These are phyloP conservation scores for Apiospora pterosperma DNA, from an alignment of 2,329 filamentous ascomycete genomes.

Conservation along the genomic window DNA sequence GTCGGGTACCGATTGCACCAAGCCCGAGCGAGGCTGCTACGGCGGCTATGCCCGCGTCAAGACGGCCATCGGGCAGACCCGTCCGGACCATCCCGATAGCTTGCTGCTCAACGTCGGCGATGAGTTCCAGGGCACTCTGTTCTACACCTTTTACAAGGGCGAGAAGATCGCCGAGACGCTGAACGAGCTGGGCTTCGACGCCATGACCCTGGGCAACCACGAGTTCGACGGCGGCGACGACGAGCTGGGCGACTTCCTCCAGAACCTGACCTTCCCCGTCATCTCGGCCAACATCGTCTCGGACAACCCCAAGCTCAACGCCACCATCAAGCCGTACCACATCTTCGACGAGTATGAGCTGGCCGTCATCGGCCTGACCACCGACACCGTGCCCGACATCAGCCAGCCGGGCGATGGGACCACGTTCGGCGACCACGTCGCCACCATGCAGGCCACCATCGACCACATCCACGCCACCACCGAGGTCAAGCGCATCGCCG, in stretches of 20 bases:
- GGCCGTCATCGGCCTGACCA: slow-evolving; percentile 63
- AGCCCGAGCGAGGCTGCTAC: slow-evolving; percentile 54
- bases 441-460: slow-evolving; percentile 57
- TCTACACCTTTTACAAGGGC: slow-evolving; percentile 63
- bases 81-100: slow-evolving; percentile 55
- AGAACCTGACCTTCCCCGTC: slow-evolving; percentile 63
- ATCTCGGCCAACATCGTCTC: slow-evolving; percentile 62
- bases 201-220: slow-evolving; percentile 66
- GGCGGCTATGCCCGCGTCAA: slow-evolving; percentile 65
- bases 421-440: slow-evolving; percentile 53
- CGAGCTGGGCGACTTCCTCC: slow-evolving; percentile 56
- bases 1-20: slow-evolving; percentile 59
- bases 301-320: slow-evolving; percentile 55
- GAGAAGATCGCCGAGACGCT: slow-evolving; percentile 66
- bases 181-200: slow-evolving; percentile 63
- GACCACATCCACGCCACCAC: slow-evolving; percentile 57
- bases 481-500: slow-evolving; percentile 61
- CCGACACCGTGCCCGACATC: slow-evolving; percentile 54
- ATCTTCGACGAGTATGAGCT: slow-evolving; percentile 59
- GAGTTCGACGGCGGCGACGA: slow-evolving; percentile 66
- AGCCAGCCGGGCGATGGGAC: slow-evolving; percentile 57
- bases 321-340: slow-evolving; percentile 62
- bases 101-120: slow-evolving; percentile 65
- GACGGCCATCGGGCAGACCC: slow-evolving; percentile 53
- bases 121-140: slow-evolving; percentile 66